phyloP scores from a whole-genome alignment of 768 basidiomycete genomes.

The Thelephora ganbajun region DNA sequence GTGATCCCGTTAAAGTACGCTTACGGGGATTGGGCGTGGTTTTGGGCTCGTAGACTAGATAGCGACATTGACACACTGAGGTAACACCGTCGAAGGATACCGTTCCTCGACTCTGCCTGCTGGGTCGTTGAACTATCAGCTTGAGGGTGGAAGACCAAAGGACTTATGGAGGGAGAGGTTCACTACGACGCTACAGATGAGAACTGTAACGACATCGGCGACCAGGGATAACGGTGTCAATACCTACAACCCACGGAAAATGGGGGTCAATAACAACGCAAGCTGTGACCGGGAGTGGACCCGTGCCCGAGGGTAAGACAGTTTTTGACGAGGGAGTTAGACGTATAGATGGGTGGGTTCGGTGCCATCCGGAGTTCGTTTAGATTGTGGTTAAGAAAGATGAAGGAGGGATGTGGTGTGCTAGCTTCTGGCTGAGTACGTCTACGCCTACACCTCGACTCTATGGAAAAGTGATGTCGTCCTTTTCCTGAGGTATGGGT shows the following conservation, averaged over 20 bases:
- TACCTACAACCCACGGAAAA: slow-evolving; percentile 53
- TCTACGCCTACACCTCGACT: too few relatives aligned
- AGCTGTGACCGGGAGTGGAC: background rate
- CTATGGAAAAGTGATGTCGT: too few relatives aligned
- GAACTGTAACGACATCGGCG: slow-evolving; percentile 58
- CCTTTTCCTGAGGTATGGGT: too few relatives aligned
- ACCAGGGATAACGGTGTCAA: slow-evolving; percentile 75
- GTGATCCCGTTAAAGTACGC: slow-evolving; percentile 13
- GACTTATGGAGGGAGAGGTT: slow-evolving; percentile 33
- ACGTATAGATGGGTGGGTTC: slow-evolving; percentile 33
- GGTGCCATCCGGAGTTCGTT: too few relatives aligned
- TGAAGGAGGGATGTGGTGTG: too few relatives aligned
- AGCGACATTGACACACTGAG: slow-evolving; percentile 55
- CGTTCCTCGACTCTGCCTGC: slow-evolving; percentile 34
- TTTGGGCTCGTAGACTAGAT: slow-evolving; percentile 51
- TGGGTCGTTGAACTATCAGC: background rate
- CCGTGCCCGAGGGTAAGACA: slow-evolving; percentile 48
- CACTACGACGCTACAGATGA: slow-evolving; percentile 55
- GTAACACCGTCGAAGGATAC: slow-evolving; percentile 54
- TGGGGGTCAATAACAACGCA: background rate
- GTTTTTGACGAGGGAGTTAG: slow-evolving; percentile 47
- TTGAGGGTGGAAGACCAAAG: slow-evolving; percentile 1
- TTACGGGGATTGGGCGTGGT: slow-evolving; percentile 47
- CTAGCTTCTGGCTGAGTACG: too few relatives aligned
- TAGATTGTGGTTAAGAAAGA: too few relatives aligned